These are phyloP conservation scores for Trichophyton verrucosum DNA, from an alignment of 2,329 filamentous ascomycete genomes.

Conservation along the genomic window DNA sequence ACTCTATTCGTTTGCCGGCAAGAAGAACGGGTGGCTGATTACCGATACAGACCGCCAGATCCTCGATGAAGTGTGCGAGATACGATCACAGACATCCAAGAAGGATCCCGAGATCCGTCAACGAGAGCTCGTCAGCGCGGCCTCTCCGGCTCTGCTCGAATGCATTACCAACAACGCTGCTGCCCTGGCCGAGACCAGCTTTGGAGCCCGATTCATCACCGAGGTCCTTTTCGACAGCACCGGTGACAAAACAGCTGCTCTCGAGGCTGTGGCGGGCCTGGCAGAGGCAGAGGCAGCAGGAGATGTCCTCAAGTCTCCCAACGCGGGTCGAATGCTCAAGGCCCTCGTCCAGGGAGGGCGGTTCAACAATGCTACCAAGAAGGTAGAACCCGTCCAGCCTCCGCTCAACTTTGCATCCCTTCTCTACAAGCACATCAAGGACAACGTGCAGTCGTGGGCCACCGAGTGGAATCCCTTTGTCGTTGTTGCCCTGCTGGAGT, in stretches of 20 bases:
- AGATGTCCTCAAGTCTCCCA: slow-evolving; percentile 49
- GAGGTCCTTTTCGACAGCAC: slow-evolving; percentile 67
- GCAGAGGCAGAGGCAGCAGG: slow-evolving; percentile 32
- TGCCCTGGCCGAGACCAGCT: slow-evolving; percentile 59
- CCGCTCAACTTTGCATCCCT: slow-evolving; percentile 66
- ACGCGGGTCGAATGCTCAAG: slow-evolving; percentile 75
- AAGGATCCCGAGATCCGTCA: slow-evolving; percentile 70
- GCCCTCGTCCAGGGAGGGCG: slow-evolving; percentile 78
- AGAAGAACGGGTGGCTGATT: slow-evolving; percentile 50
- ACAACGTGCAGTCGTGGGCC: slow-evolving; percentile 68
- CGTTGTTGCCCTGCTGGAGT: slow-evolving; percentile 67
- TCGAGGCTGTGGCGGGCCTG: slow-evolving; percentile 50
- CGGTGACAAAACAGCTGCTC: slow-evolving; percentile 63
- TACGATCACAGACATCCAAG: slow-evolving; percentile 77
- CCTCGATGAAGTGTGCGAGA: slow-evolving; percentile 63
- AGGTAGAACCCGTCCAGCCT: slow-evolving; percentile 58
- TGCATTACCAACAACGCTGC: slow-evolving; percentile 57
- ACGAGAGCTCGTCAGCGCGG: slow-evolving; percentile 59
- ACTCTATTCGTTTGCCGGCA: slow-evolving; percentile 66
- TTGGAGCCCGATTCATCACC: slow-evolving; percentile 75
- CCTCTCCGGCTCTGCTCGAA: slow-evolving; percentile 63
- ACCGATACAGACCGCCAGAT: slow-evolving; percentile 54
- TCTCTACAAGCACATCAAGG: slow-evolving; percentile 70
- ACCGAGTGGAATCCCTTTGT: slow-evolving; percentile 78
- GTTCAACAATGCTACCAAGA: slow-evolving; percentile 64